These are phyloP conservation scores for Fusarium sp. DNA, from an alignment of 2,329 filamentous ascomycete genomes.

Conservation along the genomic window DNA sequence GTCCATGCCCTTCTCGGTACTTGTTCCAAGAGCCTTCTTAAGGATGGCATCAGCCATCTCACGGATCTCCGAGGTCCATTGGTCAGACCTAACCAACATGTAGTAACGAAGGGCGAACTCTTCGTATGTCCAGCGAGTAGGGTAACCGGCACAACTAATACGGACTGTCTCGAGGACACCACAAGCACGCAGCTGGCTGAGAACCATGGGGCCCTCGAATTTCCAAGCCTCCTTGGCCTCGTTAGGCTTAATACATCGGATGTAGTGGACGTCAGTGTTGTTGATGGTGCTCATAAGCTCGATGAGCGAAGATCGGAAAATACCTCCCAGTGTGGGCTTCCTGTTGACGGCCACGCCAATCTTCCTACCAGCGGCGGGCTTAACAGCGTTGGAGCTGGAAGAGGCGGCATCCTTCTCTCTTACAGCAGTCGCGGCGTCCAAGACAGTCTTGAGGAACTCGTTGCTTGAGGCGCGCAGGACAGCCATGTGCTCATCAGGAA, in stretches of 20 bases:
- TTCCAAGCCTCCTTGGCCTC: conserved; percentile 97
- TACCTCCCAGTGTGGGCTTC: conserved; percentile 96
- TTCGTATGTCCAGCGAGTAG: conserved; percentile 98
- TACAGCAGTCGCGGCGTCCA: conserved; percentile 86
- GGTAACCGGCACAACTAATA: conserved; percentile 97
- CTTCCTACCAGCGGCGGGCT: conserved; percentile 82
- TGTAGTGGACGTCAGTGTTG: conserved; percentile 98
- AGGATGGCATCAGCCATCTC: conserved; percentile 95
- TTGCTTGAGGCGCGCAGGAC: conserved; percentile 88
- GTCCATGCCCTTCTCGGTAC: conserved; percentile 78
- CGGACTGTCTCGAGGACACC: conserved; percentile 98
- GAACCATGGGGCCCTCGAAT: conserved; percentile 98
- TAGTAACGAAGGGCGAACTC: conserved; percentile 98
- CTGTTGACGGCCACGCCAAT: conserved; percentile 92
- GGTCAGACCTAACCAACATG: conserved; percentile 89
- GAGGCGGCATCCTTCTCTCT: conserved; percentile 86
- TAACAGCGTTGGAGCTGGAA: conserved; percentile 76
- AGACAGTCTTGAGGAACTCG: conserved; percentile 82
- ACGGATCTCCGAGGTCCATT: conserved; percentile 94
- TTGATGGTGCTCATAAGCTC: conserved; percentile 99
- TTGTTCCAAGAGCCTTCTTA: conserved; percentile 84
- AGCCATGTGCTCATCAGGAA: conserved; percentile 97
- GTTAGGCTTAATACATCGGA: conserved; percentile 98
- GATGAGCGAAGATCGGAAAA: conserved; percentile 98
- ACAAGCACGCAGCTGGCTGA: conserved; percentile 95